Evolutionary conservation across 345 rosid species (phyloP).

Genomic region (Salix brachista): DNA sequence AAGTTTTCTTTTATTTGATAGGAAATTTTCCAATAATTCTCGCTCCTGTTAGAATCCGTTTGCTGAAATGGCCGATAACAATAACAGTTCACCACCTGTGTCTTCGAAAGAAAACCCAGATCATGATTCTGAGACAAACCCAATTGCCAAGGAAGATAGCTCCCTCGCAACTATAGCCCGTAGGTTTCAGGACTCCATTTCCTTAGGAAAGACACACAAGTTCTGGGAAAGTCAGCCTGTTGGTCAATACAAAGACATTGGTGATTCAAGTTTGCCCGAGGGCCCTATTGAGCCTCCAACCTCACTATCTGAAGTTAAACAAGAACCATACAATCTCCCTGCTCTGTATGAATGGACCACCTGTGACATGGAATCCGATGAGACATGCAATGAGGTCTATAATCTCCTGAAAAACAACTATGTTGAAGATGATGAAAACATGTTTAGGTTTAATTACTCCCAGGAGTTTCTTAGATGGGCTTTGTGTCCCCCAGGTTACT

Average conservation of each 20-base stretch:
- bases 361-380: constrained; percentile 74
- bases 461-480: constrained; percentile 97
- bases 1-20: neutral
- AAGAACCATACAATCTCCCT: constrained; percentile 90
- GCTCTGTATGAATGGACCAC: constrained; percentile 75
- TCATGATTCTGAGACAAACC: constrained; percentile 39
- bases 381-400: constrained; percentile 71
- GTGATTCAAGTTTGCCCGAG: constrained; percentile 66
- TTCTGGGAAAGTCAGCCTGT: constrained; percentile 98
- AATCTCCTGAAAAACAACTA: constrained; percentile 79
- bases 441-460: constrained; percentile 94
- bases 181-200: constrained; percentile 61
- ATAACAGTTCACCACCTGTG: constrained; percentile 36
- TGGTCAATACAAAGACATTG: constrained; percentile 72
- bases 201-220: constrained; percentile 55
- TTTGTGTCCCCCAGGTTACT: constrained; percentile 75
- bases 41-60: constrained; percentile 7
- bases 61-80: constrained; percentile 54
- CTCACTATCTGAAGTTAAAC: constrained; percentile 69
- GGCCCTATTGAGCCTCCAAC: constrained; percentile 73
- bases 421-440: constrained; percentile 92
- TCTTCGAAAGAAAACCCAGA: constrained; percentile 50
- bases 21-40: neutral
- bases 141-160: constrained; percentile 38
- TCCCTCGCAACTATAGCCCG: constrained; percentile 57